These are phyloP conservation scores for Beauveria bassiana DNA, from an alignment of 2,329 filamentous ascomycete genomes.

Conservation along the genomic window DNA sequence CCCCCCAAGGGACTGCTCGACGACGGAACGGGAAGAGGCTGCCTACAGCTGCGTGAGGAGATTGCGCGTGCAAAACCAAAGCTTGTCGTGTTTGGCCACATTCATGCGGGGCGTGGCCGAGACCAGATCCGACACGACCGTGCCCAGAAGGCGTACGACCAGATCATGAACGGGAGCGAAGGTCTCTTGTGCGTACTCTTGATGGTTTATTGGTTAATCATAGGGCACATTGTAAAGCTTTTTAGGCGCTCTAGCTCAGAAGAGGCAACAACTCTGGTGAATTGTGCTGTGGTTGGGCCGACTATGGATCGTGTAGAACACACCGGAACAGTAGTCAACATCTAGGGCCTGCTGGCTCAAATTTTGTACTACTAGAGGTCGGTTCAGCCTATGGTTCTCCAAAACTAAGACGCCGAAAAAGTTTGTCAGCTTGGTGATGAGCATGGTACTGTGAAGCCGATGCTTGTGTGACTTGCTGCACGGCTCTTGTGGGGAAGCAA, in stretches of 20 bases:
- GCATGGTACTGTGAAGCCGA: no score
- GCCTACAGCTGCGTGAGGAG: constrained; percentile 22
- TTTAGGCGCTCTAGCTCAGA: neutral
- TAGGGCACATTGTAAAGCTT: neutral
- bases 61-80: constrained; percentile 23
- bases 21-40: constrained; percentile 22
- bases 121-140: constrained; percentile 21
- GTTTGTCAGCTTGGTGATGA: no score
- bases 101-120: constrained; percentile 26
- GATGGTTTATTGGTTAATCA: constrained; percentile 1
- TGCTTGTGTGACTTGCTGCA: no score
- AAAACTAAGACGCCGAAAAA: no score
- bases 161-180: neutral
- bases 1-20: constrained; percentile 30
- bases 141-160: constrained; percentile 20
- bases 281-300: constrained; percentile 1
- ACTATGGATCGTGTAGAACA: neutral
- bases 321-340: neutral
- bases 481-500: no score
- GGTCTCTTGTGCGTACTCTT: neutral
- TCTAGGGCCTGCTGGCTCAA: neutral
- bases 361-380: no score
- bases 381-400: no score
- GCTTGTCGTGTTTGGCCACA: constrained; percentile 32
- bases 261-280: constrained; percentile 1